A percentile compares a stretch with the other conserved stretches of the same genome.
These are phyloP conservation scores for Mycena indigotica DNA, from an alignment of 768 basidiomycete species.

Conservation along the genomic window DNA sequence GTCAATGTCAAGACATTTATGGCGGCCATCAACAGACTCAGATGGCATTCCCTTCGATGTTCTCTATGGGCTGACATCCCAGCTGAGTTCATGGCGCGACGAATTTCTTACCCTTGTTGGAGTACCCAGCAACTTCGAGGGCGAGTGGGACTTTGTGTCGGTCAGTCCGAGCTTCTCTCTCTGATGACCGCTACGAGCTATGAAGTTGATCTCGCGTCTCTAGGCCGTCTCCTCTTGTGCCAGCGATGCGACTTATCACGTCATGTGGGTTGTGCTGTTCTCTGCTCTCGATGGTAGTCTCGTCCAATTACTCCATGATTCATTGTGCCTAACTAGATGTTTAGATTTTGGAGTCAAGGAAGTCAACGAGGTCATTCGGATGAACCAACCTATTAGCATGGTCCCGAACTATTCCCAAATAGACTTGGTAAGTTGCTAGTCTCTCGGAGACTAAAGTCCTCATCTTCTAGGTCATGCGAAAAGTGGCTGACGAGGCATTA, in stretches of 20 bases:
- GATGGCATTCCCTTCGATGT: constrained; percentile 76
- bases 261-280: constrained; percentile 87
- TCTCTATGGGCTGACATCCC: constrained; percentile 56
- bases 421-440: constrained; percentile 39
- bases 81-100: constrained; percentile 73
- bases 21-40: constrained; percentile 74
- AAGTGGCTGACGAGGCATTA: constrained; percentile 78
- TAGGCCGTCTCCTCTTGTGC: constrained; percentile 64
- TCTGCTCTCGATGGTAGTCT: constrained; percentile 60
- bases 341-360: constrained; percentile 80
- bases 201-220: constrained; percentile 9
- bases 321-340: background rate
- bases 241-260: constrained; percentile 87
- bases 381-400: constrained; percentile 34
- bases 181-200: background rate
- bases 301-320: background rate
- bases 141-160: constrained; percentile 88
- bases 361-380: constrained; percentile 50
- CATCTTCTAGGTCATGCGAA: constrained; percentile 47
- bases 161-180: constrained; percentile 37
- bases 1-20: constrained; percentile 78
- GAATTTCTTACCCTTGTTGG: constrained; percentile 77
- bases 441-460: background rate
- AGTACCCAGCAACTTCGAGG: constrained; percentile 81
- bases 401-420: constrained; percentile 51